Evolutionary conservation across 306 rosid genomes (phyloP).

Genomic region (Lotus japonicus): DNA sequence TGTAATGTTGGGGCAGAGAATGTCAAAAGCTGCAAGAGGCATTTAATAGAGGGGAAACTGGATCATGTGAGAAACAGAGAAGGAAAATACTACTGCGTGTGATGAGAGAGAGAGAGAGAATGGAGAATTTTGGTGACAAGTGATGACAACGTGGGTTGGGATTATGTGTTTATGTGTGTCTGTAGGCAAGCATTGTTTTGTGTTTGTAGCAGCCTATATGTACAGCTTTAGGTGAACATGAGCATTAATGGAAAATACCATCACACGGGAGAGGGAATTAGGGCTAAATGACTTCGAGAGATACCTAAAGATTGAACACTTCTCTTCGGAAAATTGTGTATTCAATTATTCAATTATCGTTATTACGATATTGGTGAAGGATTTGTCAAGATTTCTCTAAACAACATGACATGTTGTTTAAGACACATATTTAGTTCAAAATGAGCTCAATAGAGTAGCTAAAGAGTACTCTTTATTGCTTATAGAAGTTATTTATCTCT

Average conservation of each 20-base stretch:
- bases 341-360: too few relatives aligned
- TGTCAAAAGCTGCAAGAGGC: conserved; percentile 48
- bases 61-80: conserved; percentile 39
- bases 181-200: conserved; percentile 21
- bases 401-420: too few relatives aligned
- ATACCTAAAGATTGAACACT: too few relatives aligned
- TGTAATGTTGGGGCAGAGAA: conserved; percentile 50
- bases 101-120: background rate
- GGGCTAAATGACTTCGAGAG: too few relatives aligned
- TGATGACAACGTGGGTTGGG: conserved; percentile 8
- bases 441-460: too few relatives aligned
- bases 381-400: too few relatives aligned
- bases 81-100: conserved; percentile 13
- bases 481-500: too few relatives aligned
- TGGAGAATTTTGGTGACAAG: background rate
- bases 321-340: too few relatives aligned
- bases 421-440: too few relatives aligned
- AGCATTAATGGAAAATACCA: background rate
- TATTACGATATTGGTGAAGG: too few relatives aligned
- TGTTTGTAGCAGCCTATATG: conserved; percentile 31
- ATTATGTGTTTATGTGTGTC: background rate
- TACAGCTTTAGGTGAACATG: conserved; percentile 31
- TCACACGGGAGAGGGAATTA: background rate
- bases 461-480: too few relatives aligned
- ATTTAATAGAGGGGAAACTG: conserved; percentile 25